A percentile compares a stretch with the other conserved stretches of the same genome.
phyloP scores from a whole-genome alignment of 495 filamentous ascomycete species.

The Lophiostoma macrostomum region DNA sequence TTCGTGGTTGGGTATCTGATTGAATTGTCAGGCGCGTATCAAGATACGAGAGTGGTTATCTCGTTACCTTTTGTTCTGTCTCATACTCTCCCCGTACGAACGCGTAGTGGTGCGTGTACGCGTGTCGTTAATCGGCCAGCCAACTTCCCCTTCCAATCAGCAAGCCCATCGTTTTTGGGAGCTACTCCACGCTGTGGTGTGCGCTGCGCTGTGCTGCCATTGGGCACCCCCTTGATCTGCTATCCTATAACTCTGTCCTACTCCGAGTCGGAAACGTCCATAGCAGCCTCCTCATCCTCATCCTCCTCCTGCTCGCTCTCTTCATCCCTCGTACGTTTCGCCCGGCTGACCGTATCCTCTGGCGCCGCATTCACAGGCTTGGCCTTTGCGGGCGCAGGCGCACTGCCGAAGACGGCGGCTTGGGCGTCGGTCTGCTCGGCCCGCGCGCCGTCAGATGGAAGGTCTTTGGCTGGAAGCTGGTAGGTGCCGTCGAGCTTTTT shows the following conservation, averaged over 20 bases:
- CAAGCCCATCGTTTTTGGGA: no score
- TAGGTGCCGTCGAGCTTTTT: conserved; percentile 90
- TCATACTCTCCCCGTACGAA: no score
- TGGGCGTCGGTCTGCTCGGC: conserved; percentile 2
- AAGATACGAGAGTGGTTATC: no score
- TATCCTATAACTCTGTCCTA: no score
- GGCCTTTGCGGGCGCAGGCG: conserved; percentile 9
- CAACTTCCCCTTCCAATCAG: no score
- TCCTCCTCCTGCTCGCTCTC: conserved; percentile 14
- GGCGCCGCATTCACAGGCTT: conserved; percentile 1
- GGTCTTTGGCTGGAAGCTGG: conserved; percentile 52
- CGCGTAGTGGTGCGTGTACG: no score
- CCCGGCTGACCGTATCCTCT: conserved; percentile 14
- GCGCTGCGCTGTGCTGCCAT: conserved; percentile 1
- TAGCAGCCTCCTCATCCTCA: conserved; percentile 14
- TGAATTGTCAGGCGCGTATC: no score
- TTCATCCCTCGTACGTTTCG: conserved; percentile 24
- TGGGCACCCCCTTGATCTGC: no score
- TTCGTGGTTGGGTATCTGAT: no score
- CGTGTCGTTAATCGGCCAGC: no score
- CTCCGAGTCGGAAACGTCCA: conserved; percentile 17
- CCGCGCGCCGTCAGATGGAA: not conserved
- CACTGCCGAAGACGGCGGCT: conserved; percentile 7
- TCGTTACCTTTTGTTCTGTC: no score
- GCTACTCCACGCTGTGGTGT: no score